Percentiles rank a stretch among this genome's conserved stretches.
phyloP scores from a whole-genome alignment of 2,329 filamentous ascomycete genomes.

The Monilinia fructigena region DNA sequence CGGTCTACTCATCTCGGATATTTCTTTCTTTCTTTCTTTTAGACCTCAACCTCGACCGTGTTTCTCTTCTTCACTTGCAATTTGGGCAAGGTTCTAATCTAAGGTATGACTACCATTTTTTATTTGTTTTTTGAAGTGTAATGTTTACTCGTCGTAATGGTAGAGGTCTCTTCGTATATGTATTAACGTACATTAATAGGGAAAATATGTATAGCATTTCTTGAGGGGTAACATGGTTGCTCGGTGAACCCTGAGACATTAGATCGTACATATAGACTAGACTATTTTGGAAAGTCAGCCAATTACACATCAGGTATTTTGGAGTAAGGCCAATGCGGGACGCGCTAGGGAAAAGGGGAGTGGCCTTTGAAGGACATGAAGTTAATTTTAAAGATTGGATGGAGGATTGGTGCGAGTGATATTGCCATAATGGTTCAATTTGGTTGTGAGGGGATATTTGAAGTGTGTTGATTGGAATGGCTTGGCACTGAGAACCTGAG shows the following conservation, averaged over 20 bases:
- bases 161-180: not conserved
- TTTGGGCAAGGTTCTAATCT: not conserved
- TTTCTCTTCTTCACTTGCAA: not conserved
- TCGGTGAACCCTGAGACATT: slow-evolving; percentile 14
- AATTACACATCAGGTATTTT: not conserved
- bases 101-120: not conserved
- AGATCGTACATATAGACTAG: slow-evolving; percentile 1
- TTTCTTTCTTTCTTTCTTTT: not conserved
- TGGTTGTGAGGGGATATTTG: slow-evolving; percentile 7
- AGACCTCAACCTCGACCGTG: not conserved
- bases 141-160: not conserved
- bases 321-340: not conserved
- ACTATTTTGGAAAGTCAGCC: not conserved
- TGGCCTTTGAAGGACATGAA: not conserved
- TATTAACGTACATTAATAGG: not conserved
- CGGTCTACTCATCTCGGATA: not conserved
- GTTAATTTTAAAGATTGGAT: slow-evolving; percentile 5
- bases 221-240: slow-evolving; percentile 7
- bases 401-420: not conserved
- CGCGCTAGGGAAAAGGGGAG: not conserved
- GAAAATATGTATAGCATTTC: slow-evolving; percentile 4
- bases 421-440: not conserved
- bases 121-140: not conserved
- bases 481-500: not conserved
- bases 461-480: slow-evolving; percentile 11